A percentile compares a stretch with the other conserved stretches of the same genome.
Evolutionary conservation across 371 early-diverging fungal species (phyloP).

Genomic region (Mortierella sp.): DNA sequence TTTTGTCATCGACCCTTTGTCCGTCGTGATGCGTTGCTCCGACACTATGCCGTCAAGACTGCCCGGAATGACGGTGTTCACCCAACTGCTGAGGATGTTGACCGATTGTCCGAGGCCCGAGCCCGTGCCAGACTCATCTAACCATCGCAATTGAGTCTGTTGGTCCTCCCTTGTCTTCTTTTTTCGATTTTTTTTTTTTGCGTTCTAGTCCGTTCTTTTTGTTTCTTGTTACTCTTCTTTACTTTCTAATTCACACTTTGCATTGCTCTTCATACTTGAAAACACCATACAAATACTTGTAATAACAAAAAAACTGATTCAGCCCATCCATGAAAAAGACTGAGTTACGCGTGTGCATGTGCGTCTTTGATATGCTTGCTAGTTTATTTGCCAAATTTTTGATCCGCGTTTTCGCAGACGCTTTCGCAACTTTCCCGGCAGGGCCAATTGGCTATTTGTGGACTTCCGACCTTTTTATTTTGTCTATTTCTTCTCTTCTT

Average conservation of each 20-base stretch:
- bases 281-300: not conserved
- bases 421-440: not conserved
- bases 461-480: not conserved
- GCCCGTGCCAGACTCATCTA: slow-evolving; percentile 38
- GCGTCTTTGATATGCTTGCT: not conserved
- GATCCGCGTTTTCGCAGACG: not conserved
- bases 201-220: no score
- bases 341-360: not conserved
- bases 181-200: not conserved
- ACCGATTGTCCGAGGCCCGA: slow-evolving; percentile 34
- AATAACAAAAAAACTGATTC: not conserved
- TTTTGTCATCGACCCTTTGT: slow-evolving; percentile 51
- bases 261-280: not conserved
- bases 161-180: not conserved
- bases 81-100: slow-evolving; percentile 26
- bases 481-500: not conserved
- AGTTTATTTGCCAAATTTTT: no score
- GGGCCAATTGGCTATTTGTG: not conserved
- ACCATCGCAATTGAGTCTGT: not conserved
- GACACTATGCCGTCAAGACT: slow-evolving; percentile 52
- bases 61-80: slow-evolving; percentile 40
- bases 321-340: not conserved
- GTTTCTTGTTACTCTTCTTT: no score
- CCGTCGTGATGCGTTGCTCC: slow-evolving; percentile 40
- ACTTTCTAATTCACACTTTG: not conserved